Conservation (phyloP, 176 grass and related monocot genomes). For the Cymbopogon citratus region DNA sequence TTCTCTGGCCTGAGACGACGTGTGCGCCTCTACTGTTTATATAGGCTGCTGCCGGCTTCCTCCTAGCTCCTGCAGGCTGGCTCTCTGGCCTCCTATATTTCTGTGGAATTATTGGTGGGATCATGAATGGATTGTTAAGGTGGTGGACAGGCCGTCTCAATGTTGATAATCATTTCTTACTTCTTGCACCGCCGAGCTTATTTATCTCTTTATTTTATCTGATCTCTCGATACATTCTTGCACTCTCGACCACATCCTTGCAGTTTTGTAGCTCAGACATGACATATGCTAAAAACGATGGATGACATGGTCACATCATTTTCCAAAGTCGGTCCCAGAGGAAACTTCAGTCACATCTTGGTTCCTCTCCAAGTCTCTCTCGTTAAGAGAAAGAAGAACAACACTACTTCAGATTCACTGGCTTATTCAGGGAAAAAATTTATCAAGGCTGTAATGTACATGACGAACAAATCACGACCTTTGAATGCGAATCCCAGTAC, state of each 20-base stretch:
- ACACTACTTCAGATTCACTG: background rate
- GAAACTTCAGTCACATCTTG: conserved; percentile 3
- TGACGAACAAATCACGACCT: background rate
- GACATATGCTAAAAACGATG: conserved; percentile 9
- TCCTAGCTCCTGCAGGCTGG: conserved; percentile 24
- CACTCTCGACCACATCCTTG: background rate
- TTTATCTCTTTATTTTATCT: background rate
- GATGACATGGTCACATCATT: background rate
- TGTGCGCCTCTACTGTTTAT: conserved; percentile 23
- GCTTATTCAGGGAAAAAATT: background rate
- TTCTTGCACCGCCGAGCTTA: background rate
- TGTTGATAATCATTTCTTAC: background rate
- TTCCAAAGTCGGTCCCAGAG: background rate
- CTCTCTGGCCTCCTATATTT: conserved; percentile 20
- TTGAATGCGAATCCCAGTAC: background rate
- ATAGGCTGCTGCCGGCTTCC: conserved; percentile 14
- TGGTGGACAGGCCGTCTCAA: conserved; percentile 28
- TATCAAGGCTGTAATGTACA: background rate
- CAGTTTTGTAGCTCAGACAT: background rate
- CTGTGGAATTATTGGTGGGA: conserved; percentile 27
- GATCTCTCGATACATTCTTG: background rate
- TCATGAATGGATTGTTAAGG: conserved; percentile 2
- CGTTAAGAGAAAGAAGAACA: background rate
- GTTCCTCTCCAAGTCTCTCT: background rate
- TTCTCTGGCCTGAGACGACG: conserved; percentile 17